A percentile compares a stretch with the other conserved stretches of the same genome.
phyloP scores from a whole-genome alignment of 164 flowering plant species.

The Vitis labrusca region DNA sequence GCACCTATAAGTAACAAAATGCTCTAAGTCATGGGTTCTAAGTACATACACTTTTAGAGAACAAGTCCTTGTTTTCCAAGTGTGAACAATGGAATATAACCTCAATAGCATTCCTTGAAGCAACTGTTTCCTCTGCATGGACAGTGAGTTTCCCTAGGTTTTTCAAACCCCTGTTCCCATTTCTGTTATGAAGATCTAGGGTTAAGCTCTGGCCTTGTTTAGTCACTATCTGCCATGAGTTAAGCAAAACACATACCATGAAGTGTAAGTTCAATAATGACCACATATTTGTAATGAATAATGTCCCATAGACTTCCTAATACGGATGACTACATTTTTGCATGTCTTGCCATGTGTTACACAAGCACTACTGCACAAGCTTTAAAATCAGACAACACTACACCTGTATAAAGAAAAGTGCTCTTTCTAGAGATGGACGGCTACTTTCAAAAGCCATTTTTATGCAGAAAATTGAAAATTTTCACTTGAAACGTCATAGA shows the following conservation, averaged over 20 bases:
- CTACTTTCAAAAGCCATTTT: not conserved
- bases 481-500: not conserved
- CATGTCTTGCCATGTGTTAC: no score
- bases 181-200: constrained; percentile 36
- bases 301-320: no score
- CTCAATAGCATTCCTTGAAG: constrained; percentile 66
- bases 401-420: not conserved
- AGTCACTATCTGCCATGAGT: constrained; percentile 60
- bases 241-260: not conserved
- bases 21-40: no score
- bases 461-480: not conserved
- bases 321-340: no score
- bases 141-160: constrained; percentile 56
- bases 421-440: not conserved
- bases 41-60: constrained; percentile 83
- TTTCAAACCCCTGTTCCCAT: constrained; percentile 23
- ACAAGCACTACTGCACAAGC: not conserved
- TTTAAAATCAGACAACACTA: not conserved
- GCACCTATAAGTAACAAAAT: no score
- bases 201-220: constrained; percentile 47
- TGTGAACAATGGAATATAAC: constrained; percentile 56
- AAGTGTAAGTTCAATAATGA: not conserved
- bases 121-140: constrained; percentile 80
- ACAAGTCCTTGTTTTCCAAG: constrained; percentile 72
- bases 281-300: not conserved